phyloP scores from a whole-genome alignment of 306 rosid species.

The Lupinus albus region DNA sequence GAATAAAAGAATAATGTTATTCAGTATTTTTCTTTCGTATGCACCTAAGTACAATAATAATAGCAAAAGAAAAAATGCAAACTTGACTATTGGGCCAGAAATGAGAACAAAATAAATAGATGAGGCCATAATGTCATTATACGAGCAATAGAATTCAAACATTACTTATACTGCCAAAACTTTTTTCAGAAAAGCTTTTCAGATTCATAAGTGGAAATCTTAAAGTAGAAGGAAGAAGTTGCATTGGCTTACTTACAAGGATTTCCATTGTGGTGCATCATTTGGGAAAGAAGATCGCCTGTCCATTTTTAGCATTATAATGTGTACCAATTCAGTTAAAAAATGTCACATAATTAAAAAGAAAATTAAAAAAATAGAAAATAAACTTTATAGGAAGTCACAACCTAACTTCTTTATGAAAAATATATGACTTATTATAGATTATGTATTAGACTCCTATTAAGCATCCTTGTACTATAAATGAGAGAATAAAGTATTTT shows the following conservation, averaged over 20 bases:
- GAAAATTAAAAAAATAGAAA: no score
- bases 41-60: background rate
- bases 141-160: background rate
- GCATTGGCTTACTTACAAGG: conserved; percentile 1
- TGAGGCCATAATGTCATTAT: conserved; percentile 21
- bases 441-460: no score
- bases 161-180: background rate
- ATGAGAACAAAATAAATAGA: conserved; percentile 9
- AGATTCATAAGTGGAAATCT: conserved; percentile 32
- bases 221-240: conserved; percentile 41
- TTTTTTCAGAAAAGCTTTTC: background rate
- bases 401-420: no score
- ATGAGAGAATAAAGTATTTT: no score
- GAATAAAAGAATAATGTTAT: background rate
- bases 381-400: no score
- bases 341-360: no score
- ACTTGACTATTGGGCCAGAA: conserved; percentile 1
- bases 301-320: no score
- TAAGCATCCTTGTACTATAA: no score
- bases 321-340: no score
- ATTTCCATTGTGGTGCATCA: conserved; percentile 13
- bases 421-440: no score
- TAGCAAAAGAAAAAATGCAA: conserved; percentile 10
- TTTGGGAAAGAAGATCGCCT: no score
- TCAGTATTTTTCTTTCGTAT: conserved; percentile 11